phyloP scores from a whole-genome alignment of 176 grass and related monocot species.

The Ampelocalamus luodianensis region DNA sequence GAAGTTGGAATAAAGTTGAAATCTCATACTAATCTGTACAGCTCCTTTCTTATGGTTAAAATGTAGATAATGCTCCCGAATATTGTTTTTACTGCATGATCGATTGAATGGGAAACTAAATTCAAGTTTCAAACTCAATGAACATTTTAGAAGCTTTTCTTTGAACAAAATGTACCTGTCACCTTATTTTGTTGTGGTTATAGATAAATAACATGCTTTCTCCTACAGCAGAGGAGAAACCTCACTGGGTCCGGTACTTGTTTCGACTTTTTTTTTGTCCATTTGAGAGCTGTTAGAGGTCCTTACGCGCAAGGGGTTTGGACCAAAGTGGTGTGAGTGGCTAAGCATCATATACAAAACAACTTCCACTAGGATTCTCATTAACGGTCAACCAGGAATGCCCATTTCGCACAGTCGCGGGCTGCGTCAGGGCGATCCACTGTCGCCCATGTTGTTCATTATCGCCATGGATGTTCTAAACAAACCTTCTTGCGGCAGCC shows the following conservation, averaged over 20 bases:
- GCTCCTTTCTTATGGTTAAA: neutral
- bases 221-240: neutral
- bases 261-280: constrained; percentile 18
- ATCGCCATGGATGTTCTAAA: no score
- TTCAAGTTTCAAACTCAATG: constrained; percentile 34
- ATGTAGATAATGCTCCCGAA: constrained; percentile 18
- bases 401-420: no score
- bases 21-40: constrained; percentile 25
- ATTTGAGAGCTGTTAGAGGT: no score
- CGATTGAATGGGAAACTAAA: neutral
- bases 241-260: neutral
- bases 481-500: no score
- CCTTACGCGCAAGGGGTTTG: no score
- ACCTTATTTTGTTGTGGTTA: constrained; percentile 1
- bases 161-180: neutral
- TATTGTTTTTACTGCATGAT: constrained; percentile 19
- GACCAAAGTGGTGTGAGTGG: no score
- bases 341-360: no score
- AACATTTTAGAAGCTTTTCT: constrained; percentile 7
- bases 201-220: constrained; percentile 17
- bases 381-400: no score
- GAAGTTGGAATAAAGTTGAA: neutral
- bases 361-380: no score
- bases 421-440: no score
- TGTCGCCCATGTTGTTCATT: no score